Evolutionary conservation across 2,329 filamentous ascomycete species (phyloP).

Genomic region (Lecanosticta acicola): DNA sequence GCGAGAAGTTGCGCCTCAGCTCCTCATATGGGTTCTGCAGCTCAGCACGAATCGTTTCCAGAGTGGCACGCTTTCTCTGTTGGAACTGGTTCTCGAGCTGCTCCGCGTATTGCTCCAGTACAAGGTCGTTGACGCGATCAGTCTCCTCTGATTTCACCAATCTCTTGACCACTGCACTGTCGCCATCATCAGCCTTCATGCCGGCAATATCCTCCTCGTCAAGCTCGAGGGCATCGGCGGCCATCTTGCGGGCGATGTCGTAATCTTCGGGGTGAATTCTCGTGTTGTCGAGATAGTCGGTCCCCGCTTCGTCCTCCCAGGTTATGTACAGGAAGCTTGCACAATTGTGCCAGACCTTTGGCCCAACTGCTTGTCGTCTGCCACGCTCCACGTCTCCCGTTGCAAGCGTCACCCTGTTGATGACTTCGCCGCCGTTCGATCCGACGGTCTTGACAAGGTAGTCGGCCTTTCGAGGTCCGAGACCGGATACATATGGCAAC

Average conservation of each 20-base stretch:
- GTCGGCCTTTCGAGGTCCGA: constrained; percentile 86
- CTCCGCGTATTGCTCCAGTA: constrained; percentile 93
- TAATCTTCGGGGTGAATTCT: constrained; percentile 98
- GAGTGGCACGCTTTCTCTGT: constrained; percentile 87
- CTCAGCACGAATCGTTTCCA: constrained; percentile 94
- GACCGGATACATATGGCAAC: constrained; percentile 81
- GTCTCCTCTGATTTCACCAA: constrained; percentile 92
- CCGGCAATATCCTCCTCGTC: constrained; percentile 98
- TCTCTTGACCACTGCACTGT: constrained; percentile 85
- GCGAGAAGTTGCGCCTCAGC: constrained; percentile 71
- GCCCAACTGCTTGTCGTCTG: constrained; percentile 65
- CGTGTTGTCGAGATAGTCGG: constrained; percentile 93
- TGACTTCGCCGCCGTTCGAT: constrained; percentile 79
- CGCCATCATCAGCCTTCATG: constrained; percentile 82
- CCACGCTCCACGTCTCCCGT: constrained; percentile 65
- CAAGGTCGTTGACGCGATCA: constrained; percentile 91
- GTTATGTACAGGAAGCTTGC: constrained; percentile 90
- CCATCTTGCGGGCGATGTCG: constrained; percentile 96
- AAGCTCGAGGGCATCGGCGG: constrained; percentile 88
- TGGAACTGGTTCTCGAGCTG: constrained; percentile 90
- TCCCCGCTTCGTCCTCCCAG: constrained; percentile 59
- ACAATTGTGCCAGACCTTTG: constrained; percentile 92
- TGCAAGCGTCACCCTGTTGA: constrained; percentile 78
- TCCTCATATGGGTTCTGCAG: constrained; percentile 92
- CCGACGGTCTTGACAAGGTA: constrained; percentile 85